phyloP scores from a whole-genome alignment of 495 filamentous ascomycete genomes.

The Talaromyces proteolyticus region DNA sequence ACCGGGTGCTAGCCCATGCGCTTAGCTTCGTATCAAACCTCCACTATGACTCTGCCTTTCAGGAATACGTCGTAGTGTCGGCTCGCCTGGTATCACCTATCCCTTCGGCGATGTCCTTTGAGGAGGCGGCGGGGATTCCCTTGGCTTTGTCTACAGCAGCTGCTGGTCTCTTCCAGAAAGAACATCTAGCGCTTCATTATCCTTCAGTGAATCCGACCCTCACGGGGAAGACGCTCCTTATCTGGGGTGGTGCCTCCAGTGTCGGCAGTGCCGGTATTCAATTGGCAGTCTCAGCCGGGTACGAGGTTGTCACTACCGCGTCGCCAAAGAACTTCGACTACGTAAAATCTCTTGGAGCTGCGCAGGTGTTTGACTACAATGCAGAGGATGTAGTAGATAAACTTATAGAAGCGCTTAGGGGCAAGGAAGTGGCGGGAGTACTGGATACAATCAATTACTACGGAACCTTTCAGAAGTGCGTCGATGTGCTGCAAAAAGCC shows the following conservation, averaged over 20 bases:
- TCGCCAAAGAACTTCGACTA: slow-evolving; percentile 47
- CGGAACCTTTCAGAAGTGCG: slow-evolving; percentile 3
- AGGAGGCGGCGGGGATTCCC: slow-evolving; percentile 43
- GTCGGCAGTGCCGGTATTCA: slow-evolving; percentile 59
- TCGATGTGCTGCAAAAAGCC: background rate
- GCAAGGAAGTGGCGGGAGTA: slow-evolving; percentile 7
- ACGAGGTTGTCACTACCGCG: slow-evolving; percentile 50
- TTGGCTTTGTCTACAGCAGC: slow-evolving; percentile 50
- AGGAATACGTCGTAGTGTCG: slow-evolving; percentile 36
- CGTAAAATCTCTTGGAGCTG: slow-evolving; percentile 48
- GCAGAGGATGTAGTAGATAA: slow-evolving; percentile 18
- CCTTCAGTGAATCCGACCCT: slow-evolving; percentile 21
- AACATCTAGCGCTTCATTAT: slow-evolving; percentile 28
- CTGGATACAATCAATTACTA: slow-evolving; percentile 2
- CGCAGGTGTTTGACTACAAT: slow-evolving; percentile 51
- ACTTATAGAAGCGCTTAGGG: slow-evolving; percentile 7
- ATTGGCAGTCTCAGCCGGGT: slow-evolving; percentile 50
- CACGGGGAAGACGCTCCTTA: slow-evolving; percentile 36
- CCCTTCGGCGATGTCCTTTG: slow-evolving; percentile 39
- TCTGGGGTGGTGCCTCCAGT: slow-evolving; percentile 56
- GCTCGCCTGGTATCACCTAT: slow-evolving; percentile 32
- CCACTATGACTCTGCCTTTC: too few species aligned
- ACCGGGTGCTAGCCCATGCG: too few species aligned
- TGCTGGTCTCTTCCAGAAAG: slow-evolving; percentile 38
- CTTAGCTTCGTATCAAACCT: too few species aligned